phyloP scores from a whole-genome alignment of 2,329 filamentous ascomycete genomes.

The Paracorniculantispora psalliotae region DNA sequence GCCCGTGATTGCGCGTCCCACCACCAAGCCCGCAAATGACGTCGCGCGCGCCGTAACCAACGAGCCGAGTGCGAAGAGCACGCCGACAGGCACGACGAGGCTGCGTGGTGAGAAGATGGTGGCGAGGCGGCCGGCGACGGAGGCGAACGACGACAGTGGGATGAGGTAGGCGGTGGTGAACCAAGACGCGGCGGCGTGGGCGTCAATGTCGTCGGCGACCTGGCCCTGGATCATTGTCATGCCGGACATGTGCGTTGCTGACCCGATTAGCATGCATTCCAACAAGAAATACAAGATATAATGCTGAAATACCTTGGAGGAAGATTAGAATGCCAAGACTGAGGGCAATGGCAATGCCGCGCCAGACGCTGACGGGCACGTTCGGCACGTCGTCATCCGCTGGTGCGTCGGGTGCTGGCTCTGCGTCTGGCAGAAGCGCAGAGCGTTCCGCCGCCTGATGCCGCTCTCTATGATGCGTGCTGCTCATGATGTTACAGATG shows the following conservation, averaged over 20 bases:
- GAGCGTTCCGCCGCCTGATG: neutral
- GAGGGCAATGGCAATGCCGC: conserved; percentile 5
- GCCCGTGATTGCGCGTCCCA: conserved; percentile 64
- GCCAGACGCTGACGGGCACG: neutral
- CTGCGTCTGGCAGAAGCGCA: neutral
- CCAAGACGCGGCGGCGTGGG: conserved; percentile 71
- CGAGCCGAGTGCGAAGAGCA: conserved; percentile 55
- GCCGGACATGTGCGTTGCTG: conserved; percentile 68
- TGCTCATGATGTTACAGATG: neutral
- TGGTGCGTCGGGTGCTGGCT: neutral
- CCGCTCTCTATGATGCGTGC: neutral
- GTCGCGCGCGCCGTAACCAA: conserved; percentile 58
- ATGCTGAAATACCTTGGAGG: conserved; percentile 45
- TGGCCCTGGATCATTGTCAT: conserved; percentile 75
- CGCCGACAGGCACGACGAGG: conserved; percentile 59
- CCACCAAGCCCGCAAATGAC: conserved; percentile 58
- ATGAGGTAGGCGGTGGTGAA: conserved; percentile 74
- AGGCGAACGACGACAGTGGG: conserved; percentile 57
- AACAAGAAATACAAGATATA: too few relatives aligned
- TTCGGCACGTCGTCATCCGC: neutral
- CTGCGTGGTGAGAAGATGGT: conserved; percentile 66
- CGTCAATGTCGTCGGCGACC: conserved; percentile 69
- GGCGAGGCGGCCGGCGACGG: conserved; percentile 66
- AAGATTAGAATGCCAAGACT: conserved; percentile 42
- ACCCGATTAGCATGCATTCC: neutral